These are phyloP conservation scores for Scheffersomyces parashehatae DNA, from an alignment of 1,139 yeast genomes.

Conservation along the genomic window DNA sequence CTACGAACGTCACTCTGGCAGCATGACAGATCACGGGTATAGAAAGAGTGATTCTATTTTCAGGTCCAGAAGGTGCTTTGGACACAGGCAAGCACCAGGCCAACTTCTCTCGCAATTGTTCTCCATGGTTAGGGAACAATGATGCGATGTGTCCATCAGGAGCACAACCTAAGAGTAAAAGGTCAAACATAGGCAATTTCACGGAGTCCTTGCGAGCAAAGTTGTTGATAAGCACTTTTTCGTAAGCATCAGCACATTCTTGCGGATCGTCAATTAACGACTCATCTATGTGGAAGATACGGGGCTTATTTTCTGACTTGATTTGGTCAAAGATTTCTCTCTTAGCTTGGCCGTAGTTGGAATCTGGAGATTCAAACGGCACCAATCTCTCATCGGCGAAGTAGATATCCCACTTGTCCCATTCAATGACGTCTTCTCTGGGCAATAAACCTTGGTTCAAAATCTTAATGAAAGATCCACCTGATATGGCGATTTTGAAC, in stretches of 20 bases:
- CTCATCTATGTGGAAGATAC: constrained; percentile 81
- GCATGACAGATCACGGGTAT: constrained; percentile 96
- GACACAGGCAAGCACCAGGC: constrained; percentile 97
- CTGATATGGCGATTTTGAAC: constrained; percentile 88
- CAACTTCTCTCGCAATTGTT: constrained; percentile 80
- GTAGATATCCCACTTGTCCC: constrained; percentile 81
- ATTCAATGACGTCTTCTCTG: constrained; percentile 68
- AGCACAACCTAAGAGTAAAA: constrained; percentile 90
- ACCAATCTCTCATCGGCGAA: constrained; percentile 76
- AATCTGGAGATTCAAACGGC: constrained; percentile 67
- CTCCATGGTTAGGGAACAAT: constrained; percentile 85
- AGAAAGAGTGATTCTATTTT: constrained; percentile 84
- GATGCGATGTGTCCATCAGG: constrained; percentile 99
- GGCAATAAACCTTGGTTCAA: constrained; percentile 79
- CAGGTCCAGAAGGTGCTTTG: constrained; percentile 90
- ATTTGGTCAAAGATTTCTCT: constrained; percentile 76
- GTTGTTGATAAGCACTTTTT: constrained; percentile 77
- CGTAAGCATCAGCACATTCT: constrained; percentile 93
- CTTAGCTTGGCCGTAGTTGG: constrained; percentile 89
- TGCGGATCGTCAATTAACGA: constrained; percentile 77
- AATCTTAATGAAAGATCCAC: constrained; percentile 88
- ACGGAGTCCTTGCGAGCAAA: constrained; percentile 98
- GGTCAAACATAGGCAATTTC: constrained; percentile 90
- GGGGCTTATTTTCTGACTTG: constrained; percentile 55
- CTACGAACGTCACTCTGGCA: constrained; percentile 88